phyloP scores from a whole-genome alignment of 495 filamentous ascomycete genomes.

The Emericellopsis terricola region DNA sequence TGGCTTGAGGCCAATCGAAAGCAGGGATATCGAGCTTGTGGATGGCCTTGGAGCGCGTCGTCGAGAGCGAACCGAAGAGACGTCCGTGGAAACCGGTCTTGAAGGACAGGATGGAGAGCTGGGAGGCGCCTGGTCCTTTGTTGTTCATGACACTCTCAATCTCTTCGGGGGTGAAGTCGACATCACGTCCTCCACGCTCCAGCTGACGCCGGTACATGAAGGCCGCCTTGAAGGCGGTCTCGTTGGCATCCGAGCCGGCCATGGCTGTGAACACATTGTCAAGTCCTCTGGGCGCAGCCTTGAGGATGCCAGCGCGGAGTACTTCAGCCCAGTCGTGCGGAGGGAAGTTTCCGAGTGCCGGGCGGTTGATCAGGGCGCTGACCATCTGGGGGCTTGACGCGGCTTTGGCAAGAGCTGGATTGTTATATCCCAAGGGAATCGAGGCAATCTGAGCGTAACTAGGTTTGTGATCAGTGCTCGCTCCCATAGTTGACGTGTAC shows the following conservation, averaged over 20 bases:
- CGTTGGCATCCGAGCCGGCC: slow-evolving; percentile 93
- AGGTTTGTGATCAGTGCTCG: slow-evolving; percentile 1
- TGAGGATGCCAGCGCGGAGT: slow-evolving; percentile 73
- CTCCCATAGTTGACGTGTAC: too few relatives aligned
- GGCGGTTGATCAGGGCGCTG: slow-evolving; percentile 75
- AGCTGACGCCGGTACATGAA: slow-evolving; percentile 93
- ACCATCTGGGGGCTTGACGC: slow-evolving; percentile 65
- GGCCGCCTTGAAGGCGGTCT: slow-evolving; percentile 97
- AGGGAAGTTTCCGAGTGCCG: slow-evolving; percentile 92
- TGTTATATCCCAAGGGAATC: slow-evolving; percentile 95
- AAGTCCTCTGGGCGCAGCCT: slow-evolving; percentile 76
- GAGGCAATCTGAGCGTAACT: slow-evolving; percentile 93
- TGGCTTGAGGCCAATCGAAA: slow-evolving; percentile 95
- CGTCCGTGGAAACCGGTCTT: slow-evolving; percentile 89
- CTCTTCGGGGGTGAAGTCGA: slow-evolving; percentile 76
- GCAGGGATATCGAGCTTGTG: slow-evolving; percentile 98
- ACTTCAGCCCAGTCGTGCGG: slow-evolving; percentile 74
- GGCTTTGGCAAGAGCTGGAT: slow-evolving; percentile 55
- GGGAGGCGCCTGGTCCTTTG: slow-evolving; percentile 61
- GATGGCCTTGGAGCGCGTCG: slow-evolving; percentile 89
- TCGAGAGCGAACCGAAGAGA: slow-evolving; percentile 80
- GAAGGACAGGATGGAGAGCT: slow-evolving; percentile 87
- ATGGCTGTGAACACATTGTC: slow-evolving; percentile 95
- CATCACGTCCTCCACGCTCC: slow-evolving; percentile 65
- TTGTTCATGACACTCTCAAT: slow-evolving; percentile 68